These are phyloP conservation scores for Curvularia sp. DNA, from an alignment of 2,329 filamentous ascomycete species.

Conservation along the genomic window DNA sequence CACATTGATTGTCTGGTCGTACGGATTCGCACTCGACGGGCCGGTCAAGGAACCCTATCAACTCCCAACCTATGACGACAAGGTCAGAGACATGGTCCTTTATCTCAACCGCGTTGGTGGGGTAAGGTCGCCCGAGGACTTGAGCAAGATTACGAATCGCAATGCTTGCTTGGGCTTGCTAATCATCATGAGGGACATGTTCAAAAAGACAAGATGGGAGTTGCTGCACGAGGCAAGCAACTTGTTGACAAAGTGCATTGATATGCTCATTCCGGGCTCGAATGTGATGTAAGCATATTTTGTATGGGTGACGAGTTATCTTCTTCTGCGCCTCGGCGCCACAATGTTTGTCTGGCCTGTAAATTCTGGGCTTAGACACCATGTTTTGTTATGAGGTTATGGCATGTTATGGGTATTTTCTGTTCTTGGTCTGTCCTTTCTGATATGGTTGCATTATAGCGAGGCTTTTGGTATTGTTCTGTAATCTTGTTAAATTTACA, in stretches of 20 bases:
- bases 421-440: constrained; percentile 16
- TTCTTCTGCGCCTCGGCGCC: constrained; percentile 4
- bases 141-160: constrained; percentile 74
- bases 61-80: constrained; percentile 68
- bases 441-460: constrained; percentile 22
- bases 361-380: not conserved
- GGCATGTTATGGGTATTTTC: constrained; percentile 8
- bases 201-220: constrained; percentile 87
- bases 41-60: constrained; percentile 63
- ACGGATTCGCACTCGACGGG: constrained; percentile 89
- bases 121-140: constrained; percentile 76
- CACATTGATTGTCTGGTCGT: constrained; percentile 90
- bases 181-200: constrained; percentile 80
- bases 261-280: constrained; percentile 57
- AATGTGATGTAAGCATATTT: constrained; percentile 15
- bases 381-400: constrained; percentile 20
- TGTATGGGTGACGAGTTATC: not conserved
- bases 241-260: constrained; percentile 80
- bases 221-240: constrained; percentile 85
- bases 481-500: constrained; percentile 16
- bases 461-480: constrained; percentile 12
- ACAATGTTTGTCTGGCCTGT: not conserved
- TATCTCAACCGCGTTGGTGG: constrained; percentile 77
- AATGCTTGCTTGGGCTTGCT: constrained; percentile 84
- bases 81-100: constrained; percentile 77